Conservation (phyloP, 208 protist genomes). For the Leishmania major region DNA sequence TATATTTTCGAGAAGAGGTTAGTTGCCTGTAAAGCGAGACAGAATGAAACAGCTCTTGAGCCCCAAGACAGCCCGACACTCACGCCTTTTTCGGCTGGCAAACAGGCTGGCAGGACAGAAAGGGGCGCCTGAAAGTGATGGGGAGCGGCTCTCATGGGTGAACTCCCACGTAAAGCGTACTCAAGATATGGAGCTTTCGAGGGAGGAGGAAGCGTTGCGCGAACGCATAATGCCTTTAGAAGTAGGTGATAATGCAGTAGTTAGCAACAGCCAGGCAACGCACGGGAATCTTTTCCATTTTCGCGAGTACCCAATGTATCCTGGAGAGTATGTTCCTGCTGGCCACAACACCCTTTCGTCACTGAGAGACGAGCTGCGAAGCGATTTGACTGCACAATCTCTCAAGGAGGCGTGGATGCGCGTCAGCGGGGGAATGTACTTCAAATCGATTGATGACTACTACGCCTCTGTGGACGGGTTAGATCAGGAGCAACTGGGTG, state of each 20-base stretch:
- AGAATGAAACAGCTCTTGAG: constrained; percentile 84
- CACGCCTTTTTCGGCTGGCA: constrained; percentile 75
- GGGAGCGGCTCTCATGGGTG: constrained; percentile 79
- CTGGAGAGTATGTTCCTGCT: constrained; percentile 89
- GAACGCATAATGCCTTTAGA: constrained; percentile 69
- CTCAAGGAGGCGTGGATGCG: constrained; percentile 92
- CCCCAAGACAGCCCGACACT: constrained; percentile 91
- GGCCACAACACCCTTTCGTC: constrained; percentile 87
- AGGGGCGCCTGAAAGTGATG: constrained; percentile 67
- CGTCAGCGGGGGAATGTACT: constrained; percentile 75
- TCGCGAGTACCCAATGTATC: constrained; percentile 92
- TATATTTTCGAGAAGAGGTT: too few relatives aligned
- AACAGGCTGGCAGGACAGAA: constrained; percentile 29
- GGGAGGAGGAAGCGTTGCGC: constrained; percentile 71
- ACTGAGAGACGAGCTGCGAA: constrained; percentile 77
- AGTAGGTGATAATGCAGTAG: constrained; percentile 67
- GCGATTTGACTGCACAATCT: constrained; percentile 84
- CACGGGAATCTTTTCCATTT: constrained; percentile 92
- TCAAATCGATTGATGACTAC: constrained; percentile 85
- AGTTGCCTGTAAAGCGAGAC: too few relatives aligned
- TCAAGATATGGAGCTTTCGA: constrained; percentile 74
- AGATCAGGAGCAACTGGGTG: constrained; percentile 83
- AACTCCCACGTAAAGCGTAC: constrained; percentile 78
- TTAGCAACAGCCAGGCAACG: constrained; percentile 62
- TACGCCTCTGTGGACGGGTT: constrained; percentile 86